Evolutionary conservation across 352 stramenopile genomes (phyloP), one percentile per base, ranked within the genome.

Genomic region (Phytophthora fragariaefolia): DNA sequence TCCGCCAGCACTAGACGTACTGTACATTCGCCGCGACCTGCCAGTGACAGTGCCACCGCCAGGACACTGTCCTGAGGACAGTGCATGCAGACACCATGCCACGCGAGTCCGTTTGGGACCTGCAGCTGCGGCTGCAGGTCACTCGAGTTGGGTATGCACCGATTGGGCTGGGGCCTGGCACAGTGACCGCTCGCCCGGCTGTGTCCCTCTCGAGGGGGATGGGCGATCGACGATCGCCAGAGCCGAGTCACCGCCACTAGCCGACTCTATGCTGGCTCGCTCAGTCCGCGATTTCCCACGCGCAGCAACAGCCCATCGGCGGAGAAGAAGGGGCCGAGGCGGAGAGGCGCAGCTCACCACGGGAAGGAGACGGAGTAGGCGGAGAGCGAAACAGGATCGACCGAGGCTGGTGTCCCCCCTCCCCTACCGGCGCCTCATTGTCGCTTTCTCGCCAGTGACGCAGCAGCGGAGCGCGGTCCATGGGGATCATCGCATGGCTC

Each of bases 401-500:
- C 36, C 48, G 7, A 8, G 32, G 10, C 24, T 22, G 18, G 9
- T 26, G 24, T 1, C 17, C 30, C 28, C 8, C 48, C n/a, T 18
- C 48, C n/a, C 22, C n/a, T 5, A 18, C 20, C 42, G 40, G 15
- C n/a, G n/a, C 36, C 23, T 68, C 67, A 75, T 67, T 74, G 30
- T 52, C 34, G 42, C 42, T 71, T 74, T 51, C 22, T 55, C 59
- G 34, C 23, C 48, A 43, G 36, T 22, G 36, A 9, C 15, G n/a
- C 18, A 54, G 43, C 38, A 61, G 40, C 18, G 12, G 47, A 24
- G 50, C 50, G 30, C 38, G 13, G 56, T 63, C 40, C 49, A 92
- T 90, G 83, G 76, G 76, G 43, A 66, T 90, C 62, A 83, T 87
- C 54, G 59, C 70, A 47, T 87, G 80, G 80, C 71, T 92, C 42